phyloP scores from a whole-genome alignment of 768 basidiomycete species.

The Lentinula sp. region DNA sequence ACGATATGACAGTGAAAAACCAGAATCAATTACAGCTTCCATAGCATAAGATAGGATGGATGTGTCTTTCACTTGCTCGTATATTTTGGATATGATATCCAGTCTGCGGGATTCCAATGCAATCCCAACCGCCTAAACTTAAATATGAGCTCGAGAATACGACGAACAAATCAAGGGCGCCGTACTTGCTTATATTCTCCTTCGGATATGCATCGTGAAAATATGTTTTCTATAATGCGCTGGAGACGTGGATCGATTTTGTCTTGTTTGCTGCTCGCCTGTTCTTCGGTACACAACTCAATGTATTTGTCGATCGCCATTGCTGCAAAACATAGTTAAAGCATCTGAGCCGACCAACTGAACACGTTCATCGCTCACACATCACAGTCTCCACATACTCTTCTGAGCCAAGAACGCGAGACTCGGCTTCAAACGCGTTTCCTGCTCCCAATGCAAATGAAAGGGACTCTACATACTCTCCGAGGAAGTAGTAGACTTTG shows the following conservation, averaged over 20 bases:
- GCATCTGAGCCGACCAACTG: background rate
- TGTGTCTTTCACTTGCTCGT: slow-evolving; percentile 66
- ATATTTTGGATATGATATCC: slow-evolving; percentile 80
- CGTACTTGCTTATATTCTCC: slow-evolving; percentile 87
- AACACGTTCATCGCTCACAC: slow-evolving; percentile 48
- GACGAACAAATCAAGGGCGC: background rate
- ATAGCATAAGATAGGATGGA: slow-evolving; percentile 85
- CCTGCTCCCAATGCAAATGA: slow-evolving; percentile 93
- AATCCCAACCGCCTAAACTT: slow-evolving; percentile 80
- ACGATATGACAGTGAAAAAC: slow-evolving; percentile 81
- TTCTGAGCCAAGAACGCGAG: slow-evolving; percentile 53
- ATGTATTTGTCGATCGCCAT: slow-evolving; percentile 97
- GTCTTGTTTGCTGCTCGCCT: slow-evolving; percentile 35
- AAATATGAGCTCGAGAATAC: slow-evolving; percentile 9
- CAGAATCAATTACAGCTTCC: slow-evolving; percentile 86
- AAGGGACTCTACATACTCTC: slow-evolving; percentile 92
- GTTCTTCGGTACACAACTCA: slow-evolving; percentile 54
- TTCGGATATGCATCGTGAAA: slow-evolving; percentile 78
- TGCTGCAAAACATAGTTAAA: slow-evolving; percentile 38
- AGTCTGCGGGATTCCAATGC: slow-evolving; percentile 88
- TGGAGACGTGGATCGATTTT: slow-evolving; percentile 79
- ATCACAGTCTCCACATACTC: slow-evolving; percentile 95
- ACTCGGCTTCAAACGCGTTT: slow-evolving; percentile 74
- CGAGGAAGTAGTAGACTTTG: slow-evolving; percentile 97
- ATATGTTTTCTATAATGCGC: slow-evolving; percentile 84